Evolutionary conservation across 2,329 filamentous ascomycete genomes (phyloP).

Genomic region (Phyllosticta capitalensis): DNA sequence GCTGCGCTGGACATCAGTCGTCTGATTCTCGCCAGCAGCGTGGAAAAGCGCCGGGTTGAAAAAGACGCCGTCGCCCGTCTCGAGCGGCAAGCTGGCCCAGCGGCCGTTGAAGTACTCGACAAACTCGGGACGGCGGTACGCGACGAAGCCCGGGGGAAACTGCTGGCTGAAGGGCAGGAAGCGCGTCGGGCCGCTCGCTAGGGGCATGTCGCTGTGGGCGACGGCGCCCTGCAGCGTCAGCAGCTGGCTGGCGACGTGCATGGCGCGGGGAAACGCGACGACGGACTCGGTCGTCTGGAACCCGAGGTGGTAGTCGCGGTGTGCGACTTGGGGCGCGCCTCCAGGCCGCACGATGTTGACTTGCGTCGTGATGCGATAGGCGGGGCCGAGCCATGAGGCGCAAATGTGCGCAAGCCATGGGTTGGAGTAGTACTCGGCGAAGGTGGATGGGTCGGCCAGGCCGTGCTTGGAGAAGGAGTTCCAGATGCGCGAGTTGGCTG

Average conservation of each 20-base stretch:
- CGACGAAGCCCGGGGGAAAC: slow-evolving; percentile 49
- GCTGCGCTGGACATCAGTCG: slow-evolving; percentile 39
- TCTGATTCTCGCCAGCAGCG: slow-evolving; percentile 50
- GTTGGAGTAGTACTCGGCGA: slow-evolving; percentile 51
- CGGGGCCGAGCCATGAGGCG: slow-evolving; percentile 50
- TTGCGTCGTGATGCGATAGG: slow-evolving; percentile 52
- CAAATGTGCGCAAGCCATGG: slow-evolving; percentile 46
- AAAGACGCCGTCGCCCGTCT: slow-evolving; percentile 51
- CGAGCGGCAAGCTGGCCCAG: slow-evolving; percentile 44
- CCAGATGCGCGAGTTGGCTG: slow-evolving; percentile 54
- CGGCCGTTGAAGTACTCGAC: slow-evolving; percentile 43
- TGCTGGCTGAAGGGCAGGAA: slow-evolving; percentile 52
- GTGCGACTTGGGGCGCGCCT: slow-evolving; percentile 46
- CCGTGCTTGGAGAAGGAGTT: slow-evolving; percentile 57
- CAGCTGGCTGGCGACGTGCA: slow-evolving; percentile 47
- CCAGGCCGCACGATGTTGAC: slow-evolving; percentile 54
- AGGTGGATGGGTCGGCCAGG: slow-evolving; percentile 41
- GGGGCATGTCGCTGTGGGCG: slow-evolving; percentile 52
- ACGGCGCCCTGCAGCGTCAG: slow-evolving; percentile 55
- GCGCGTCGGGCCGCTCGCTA: slow-evolving; percentile 49
- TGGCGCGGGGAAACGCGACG: slow-evolving; percentile 40
- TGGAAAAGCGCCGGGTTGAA: slow-evolving; percentile 57
- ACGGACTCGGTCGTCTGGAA: slow-evolving; percentile 46
- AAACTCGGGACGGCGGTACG: slow-evolving; percentile 46
- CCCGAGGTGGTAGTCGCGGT: slow-evolving; percentile 56